phyloP scores from a whole-genome alignment of 495 filamentous ascomycete species.

The Neurospora intermedia region DNA sequence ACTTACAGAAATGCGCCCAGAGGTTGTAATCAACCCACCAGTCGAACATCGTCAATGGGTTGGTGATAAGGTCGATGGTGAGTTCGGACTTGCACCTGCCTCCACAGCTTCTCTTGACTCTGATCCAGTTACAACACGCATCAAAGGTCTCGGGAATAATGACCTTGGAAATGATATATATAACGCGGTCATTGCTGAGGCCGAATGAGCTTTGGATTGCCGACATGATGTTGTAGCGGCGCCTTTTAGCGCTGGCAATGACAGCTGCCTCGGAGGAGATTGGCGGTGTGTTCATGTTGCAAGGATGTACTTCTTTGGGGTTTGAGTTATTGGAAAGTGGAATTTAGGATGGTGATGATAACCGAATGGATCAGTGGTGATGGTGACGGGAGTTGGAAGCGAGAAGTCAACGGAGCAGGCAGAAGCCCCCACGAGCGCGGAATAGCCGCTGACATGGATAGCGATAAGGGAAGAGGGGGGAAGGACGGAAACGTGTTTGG shows the following conservation, averaged over 20 bases:
- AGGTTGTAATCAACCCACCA: background rate
- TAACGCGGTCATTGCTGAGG: background rate
- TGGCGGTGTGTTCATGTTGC: background rate
- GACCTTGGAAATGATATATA: background rate
- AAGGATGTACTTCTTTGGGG: background rate
- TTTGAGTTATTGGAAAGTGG: background rate
- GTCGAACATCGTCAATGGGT: background rate
- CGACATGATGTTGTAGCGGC: background rate
- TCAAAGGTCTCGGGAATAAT: background rate
- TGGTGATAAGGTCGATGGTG: background rate
- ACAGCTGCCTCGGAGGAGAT: background rate
- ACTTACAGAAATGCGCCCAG: background rate
- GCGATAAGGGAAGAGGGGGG: background rate
- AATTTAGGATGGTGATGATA: background rate
- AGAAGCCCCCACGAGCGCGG: background rate
- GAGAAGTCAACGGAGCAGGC: background rate
- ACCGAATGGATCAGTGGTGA: background rate
- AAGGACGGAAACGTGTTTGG: background rate
- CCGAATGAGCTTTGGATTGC: background rate
- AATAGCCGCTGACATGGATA: too few relatives aligned
- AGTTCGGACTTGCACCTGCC: too few relatives aligned
- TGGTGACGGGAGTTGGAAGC: background rate
- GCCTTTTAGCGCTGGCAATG: background rate
- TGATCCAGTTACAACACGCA: background rate
- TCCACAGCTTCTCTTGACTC: background rate